A percentile compares a stretch with the other conserved stretches of the same genome.
phyloP scores from a whole-genome alignment of 768 basidiomycete genomes.

The Amanita thiersii region DNA sequence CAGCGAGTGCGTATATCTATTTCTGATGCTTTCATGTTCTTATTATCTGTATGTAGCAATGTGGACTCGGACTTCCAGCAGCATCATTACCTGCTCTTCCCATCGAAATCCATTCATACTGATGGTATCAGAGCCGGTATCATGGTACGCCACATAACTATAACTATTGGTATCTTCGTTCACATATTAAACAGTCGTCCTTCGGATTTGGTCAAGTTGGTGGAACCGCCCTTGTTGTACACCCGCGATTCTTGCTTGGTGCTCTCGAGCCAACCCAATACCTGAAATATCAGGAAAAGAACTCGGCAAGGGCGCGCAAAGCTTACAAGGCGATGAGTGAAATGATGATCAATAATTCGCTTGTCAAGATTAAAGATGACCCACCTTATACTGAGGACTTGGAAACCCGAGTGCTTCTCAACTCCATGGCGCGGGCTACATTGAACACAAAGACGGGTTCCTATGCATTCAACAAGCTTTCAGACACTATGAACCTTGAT shows the following conservation, averaged over 20 bases:
- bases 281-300: constrained; percentile 65
- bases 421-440: constrained; percentile 83
- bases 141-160: constrained; percentile 49
- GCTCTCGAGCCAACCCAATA: constrained; percentile 74
- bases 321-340: constrained; percentile 91
- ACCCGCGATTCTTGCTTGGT: constrained; percentile 88
- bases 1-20: constrained; percentile 65
- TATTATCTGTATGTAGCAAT: constrained; percentile 46
- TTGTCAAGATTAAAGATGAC: constrained; percentile 91
- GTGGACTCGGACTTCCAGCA: constrained; percentile 89
- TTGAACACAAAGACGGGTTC: constrained; percentile 80
- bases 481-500: constrained; percentile 45
- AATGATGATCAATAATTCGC: constrained; percentile 89
- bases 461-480: constrained; percentile 70
- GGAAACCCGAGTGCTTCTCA: constrained; percentile 81
- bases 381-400: constrained; percentile 85
- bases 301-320: constrained; percentile 54
- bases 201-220: constrained; percentile 99
- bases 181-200: constrained; percentile 52
- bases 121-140: constrained; percentile 85
- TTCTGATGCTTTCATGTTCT: not conserved
- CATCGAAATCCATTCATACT: constrained; percentile 91
- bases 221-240: constrained; percentile 79
- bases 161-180: not conserved
- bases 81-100: constrained; percentile 91